Evolutionary conservation across 1,284 basidiomycete genomes (phyloP), one percentile per base, ranked within the genome.

Genomic region (Cryptococcus sp.): DNA sequence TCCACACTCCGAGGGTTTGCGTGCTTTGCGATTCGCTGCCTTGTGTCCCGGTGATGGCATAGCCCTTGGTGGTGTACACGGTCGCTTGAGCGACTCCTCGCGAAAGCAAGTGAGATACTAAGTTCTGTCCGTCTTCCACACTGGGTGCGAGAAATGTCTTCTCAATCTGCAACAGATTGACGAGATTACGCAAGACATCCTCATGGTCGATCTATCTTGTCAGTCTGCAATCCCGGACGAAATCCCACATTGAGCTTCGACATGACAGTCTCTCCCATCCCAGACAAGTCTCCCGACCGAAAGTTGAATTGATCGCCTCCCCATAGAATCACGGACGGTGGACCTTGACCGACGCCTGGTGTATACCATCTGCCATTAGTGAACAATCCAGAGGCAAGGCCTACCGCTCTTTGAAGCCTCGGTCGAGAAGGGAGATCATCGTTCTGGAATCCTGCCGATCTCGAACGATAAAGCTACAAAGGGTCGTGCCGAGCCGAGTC

Each of bases 401-500:
- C n/a, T n/a, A n/a, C n/a, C n/a, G n/a, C n/a, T n/a, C n/a, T n/a
- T n/a, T n/a, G n/a, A n/a, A n/a, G n/a, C n/a, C n/a, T n/a, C n/a
- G n/a, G n/a, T n/a, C n/a, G n/a, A n/a, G n/a, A n/a, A n/a, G n/a
- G n/a, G n/a, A n/a, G n/a, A n/a, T n/a, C 57, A 97, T 66, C n/a
- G 76, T 69, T 0, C 50, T 47, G 40, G 81, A 76, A 65, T 99
- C 95, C 22, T 78, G 72, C 14, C 79, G 68, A 62, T 90, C 82
- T 0, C 85, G 86, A 31, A 95, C 80, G 0, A 84, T 85, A 67
- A 88, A 98, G 1, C 82, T 79, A 25, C 77, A 81, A 73, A 98
- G 78, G 5, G 77, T 63, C 4, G 56, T 49, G 4, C 80, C 82
- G 3, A 98, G 76, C 57, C 85, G 78, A 16, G 75, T 75, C 33